Conservation (phyloP, 83 land plant species). For the Diphasiastrum complanatum region DNA sequence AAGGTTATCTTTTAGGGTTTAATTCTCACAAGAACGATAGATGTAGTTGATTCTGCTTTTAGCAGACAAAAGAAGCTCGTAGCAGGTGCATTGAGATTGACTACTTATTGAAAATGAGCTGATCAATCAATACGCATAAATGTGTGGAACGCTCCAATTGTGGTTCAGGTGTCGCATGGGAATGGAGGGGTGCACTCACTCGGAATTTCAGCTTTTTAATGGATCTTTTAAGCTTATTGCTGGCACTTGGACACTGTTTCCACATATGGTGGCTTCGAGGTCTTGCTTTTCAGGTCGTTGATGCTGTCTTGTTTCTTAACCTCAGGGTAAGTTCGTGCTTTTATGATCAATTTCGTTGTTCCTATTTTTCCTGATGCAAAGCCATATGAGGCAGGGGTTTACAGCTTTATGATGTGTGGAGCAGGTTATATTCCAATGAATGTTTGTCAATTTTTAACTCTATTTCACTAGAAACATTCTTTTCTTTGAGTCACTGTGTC, state of each 20-base stretch:
- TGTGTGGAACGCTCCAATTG: too few species aligned
- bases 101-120: too few species aligned
- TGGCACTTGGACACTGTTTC: slow-evolving; percentile 79
- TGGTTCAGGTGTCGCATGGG: slow-evolving; percentile 78
- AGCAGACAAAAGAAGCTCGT: too few species aligned
- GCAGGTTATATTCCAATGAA: not conserved
- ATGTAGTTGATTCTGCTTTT: too few species aligned
- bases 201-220: slow-evolving; percentile 73
- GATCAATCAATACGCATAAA: too few species aligned
- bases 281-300: slow-evolving; percentile 81
- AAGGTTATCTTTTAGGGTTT: too few species aligned
- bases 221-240: slow-evolving; percentile 67
- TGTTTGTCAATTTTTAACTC: not conserved
- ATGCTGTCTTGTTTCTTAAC: slow-evolving; percentile 78
- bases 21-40: too few species aligned
- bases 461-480: not conserved
- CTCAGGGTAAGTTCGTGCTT: slow-evolving; percentile 73
- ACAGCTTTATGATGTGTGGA: slow-evolving; percentile 6
- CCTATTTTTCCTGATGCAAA: slow-evolving; percentile 3
- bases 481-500: not conserved
- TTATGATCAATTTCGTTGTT: not conserved
- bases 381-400: not conserved
- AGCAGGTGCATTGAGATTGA: too few species aligned
- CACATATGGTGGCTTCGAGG: slow-evolving; percentile 92
- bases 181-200: slow-evolving; percentile 65